Evolutionary conservation across 2,329 filamentous ascomycete genomes (phyloP).

Genomic region (Tolypocladium guangdongense): DNA sequence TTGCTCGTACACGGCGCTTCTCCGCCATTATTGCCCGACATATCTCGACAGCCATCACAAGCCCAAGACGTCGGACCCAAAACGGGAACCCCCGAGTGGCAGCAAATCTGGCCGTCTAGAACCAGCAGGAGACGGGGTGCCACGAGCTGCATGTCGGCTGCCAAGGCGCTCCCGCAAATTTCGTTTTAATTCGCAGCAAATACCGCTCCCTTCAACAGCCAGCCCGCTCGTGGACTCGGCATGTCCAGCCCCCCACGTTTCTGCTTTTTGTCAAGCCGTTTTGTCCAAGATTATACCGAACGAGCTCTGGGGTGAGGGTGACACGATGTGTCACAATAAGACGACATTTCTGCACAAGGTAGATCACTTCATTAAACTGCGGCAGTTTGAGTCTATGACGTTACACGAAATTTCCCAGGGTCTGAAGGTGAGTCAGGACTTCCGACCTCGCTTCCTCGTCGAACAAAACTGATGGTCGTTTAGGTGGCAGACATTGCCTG

Average conservation of each 20-base stretch:
- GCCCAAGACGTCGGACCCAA: not conserved
- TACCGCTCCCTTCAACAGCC: constrained; percentile 3
- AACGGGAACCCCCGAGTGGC: not conserved
- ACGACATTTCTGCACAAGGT: constrained; percentile 51
- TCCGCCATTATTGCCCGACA: constrained; percentile 70
- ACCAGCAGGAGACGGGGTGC: not conserved
- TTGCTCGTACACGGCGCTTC: constrained; percentile 69
- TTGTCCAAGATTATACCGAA: constrained; percentile 62
- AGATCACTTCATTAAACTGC: constrained; percentile 65
- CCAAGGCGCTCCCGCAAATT: constrained; percentile 3
- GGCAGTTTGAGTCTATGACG: constrained; percentile 71
- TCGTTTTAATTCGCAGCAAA: constrained; percentile 1
- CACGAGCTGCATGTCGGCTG: not conserved
- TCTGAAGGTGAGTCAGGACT: constrained; percentile 49
- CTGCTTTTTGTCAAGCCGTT: constrained; percentile 75
- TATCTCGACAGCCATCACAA: constrained; percentile 12
- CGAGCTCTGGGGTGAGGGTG: constrained; percentile 59
- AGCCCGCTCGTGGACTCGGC: constrained; percentile 53
- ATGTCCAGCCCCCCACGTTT: constrained; percentile 57
- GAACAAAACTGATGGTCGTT: not conserved
- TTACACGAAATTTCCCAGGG: constrained; percentile 69
- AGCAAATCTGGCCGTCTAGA: not conserved
- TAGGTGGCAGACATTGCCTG: constrained; percentile 61
- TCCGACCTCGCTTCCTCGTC: not conserved
- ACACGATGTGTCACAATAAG: constrained; percentile 48